These are phyloP conservation scores for Echinosophora koreensis DNA, from an alignment of 306 rosid species.

Conservation along the genomic window DNA sequence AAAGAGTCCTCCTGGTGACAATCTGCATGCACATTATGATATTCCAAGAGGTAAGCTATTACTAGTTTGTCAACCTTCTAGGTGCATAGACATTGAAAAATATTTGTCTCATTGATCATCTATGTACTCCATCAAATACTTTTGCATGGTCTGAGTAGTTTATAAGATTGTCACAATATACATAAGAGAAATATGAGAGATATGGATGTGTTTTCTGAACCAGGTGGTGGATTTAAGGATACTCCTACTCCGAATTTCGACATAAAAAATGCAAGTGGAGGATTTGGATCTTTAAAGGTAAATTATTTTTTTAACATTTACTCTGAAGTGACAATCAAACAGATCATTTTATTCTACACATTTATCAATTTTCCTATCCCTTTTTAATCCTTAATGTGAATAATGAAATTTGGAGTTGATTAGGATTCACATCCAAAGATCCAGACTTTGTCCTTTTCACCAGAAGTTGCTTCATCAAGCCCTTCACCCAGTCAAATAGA, in stretches of 20 bases:
- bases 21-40: constrained; percentile 42
- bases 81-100: constrained; percentile 11
- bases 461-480: constrained; percentile 50
- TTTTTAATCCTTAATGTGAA: constrained; percentile 31
- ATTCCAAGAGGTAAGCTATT: constrained; percentile 57
- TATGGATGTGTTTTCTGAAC: constrained; percentile 48
- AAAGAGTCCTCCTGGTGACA: constrained; percentile 34
- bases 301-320: constrained; percentile 24
- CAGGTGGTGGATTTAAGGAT: constrained; percentile 36
- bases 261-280: constrained; percentile 29
- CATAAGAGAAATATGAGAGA: constrained; percentile 36
- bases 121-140: constrained; percentile 26
- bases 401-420: constrained; percentile 38
- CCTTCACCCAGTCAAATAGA: constrained; percentile 47
- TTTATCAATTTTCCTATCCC: not conserved
- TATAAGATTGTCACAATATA: constrained; percentile 15
- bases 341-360: not conserved
- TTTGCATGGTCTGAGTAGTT: constrained; percentile 44
- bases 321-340: constrained; percentile 5
- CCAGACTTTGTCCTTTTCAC: constrained; percentile 49
- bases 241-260: constrained; percentile 40
- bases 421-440: constrained; percentile 55
- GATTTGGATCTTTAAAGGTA: constrained; percentile 58
- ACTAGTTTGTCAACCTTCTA: constrained; percentile 36
- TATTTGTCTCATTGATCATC: constrained; percentile 25